These are phyloP conservation scores for Balansia obtecta DNA, from an alignment of 2,329 filamentous ascomycete species.

Conservation along the genomic window DNA sequence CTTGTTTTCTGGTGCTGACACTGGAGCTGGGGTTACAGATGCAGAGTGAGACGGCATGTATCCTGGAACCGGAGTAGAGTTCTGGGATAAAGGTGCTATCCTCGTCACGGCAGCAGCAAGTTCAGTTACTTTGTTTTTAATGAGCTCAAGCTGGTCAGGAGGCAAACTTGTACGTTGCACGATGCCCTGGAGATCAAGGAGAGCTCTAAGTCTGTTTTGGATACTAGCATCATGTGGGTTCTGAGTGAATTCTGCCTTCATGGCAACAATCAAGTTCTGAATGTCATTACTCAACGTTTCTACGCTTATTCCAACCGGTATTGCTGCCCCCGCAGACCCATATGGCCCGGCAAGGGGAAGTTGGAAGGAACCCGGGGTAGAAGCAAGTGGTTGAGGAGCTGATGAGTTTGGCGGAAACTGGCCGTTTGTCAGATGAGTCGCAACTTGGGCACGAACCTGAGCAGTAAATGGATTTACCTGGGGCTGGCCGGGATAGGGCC, in stretches of 20 bases:
- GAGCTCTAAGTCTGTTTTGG: conserved; percentile 69
- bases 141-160: conserved; percentile 68
- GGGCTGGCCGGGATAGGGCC: conserved; percentile 14
- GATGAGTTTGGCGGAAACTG: conserved; percentile 27
- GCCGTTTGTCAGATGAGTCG: not conserved
- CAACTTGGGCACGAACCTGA: not conserved
- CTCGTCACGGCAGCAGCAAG: conserved; percentile 53
- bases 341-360: conserved; percentile 27
- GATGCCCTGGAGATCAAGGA: conserved; percentile 66
- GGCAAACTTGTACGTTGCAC: conserved; percentile 68
- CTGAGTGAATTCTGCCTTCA: conserved; percentile 61
- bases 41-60: conserved; percentile 21
- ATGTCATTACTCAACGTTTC: conserved; percentile 75
- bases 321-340: conserved; percentile 16
- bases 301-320: conserved; percentile 44
- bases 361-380: conserved; percentile 28
- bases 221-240: conserved; percentile 65
- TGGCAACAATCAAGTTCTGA: conserved; percentile 60
- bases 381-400: conserved; percentile 24
- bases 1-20: conserved; percentile 19
- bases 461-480: conserved; percentile 13
- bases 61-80: conserved; percentile 27
- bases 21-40: conserved; percentile 20
- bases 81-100: conserved; percentile 33
- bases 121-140: conserved; percentile 74